Percentiles rank a stretch among this genome's conserved stretches.
Conservation (phyloP, 2,329 filamentous ascomycete genomes). For the Lecanosticta acicola region DNA sequence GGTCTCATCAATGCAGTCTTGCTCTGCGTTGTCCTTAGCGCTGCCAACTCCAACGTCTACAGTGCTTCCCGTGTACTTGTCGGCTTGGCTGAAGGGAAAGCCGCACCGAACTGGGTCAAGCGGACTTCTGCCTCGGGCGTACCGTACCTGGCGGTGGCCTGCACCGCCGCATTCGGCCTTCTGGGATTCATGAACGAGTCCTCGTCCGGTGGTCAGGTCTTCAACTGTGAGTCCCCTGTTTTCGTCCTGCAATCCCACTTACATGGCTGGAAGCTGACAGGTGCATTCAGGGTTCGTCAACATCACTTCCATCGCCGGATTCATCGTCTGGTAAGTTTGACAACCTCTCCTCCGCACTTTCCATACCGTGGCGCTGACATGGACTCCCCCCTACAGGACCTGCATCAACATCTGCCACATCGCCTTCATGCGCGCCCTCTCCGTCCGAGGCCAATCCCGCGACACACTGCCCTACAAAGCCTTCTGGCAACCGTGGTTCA, state of each 20-base stretch:
- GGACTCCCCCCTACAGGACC: too few species aligned
- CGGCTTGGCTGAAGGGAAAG: conserved; percentile 58
- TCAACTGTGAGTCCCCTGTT: too few species aligned
- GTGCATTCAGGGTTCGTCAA: too few species aligned
- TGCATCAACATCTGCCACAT: conserved; percentile 67
- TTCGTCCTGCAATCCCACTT: too few species aligned
- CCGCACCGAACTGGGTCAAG: conserved; percentile 49
- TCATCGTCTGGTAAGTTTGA: conserved; percentile 76
- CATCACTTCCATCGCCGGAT: conserved; percentile 65
- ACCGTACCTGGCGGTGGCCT: conserved; percentile 65
- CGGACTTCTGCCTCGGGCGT: conserved; percentile 59
- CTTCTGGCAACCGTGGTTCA: conserved; percentile 64
- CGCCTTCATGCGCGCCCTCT: conserved; percentile 63
- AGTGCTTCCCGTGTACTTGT: conserved; percentile 64
- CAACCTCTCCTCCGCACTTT: too few species aligned
- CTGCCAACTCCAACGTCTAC: conserved; percentile 64
- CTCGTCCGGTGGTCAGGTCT: conserved; percentile 62
- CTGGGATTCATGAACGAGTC: conserved; percentile 70
- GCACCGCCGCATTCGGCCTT: conserved; percentile 62
- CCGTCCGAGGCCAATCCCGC: conserved; percentile 63
- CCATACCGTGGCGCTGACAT: too few species aligned
- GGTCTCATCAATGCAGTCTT: conserved; percentile 67
- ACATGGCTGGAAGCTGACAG: too few species aligned
- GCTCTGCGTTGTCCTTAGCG: conserved; percentile 61
- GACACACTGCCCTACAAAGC: conserved; percentile 65